Evolutionary conservation across 805 yeast species (phyloP).

Genomic region (Wickerhamomyces bisporus): DNA sequence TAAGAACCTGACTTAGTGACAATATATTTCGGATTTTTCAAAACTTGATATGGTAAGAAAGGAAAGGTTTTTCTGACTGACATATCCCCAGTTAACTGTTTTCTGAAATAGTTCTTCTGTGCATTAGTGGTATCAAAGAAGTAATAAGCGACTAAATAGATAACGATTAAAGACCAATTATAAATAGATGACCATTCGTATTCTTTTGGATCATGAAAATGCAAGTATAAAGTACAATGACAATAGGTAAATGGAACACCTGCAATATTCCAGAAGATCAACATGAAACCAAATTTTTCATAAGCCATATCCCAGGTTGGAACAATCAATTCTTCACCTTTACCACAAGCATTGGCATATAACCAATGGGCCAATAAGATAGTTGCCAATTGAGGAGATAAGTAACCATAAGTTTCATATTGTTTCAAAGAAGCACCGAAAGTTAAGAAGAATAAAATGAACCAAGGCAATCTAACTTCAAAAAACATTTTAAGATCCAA

Average conservation of each 20-base stretch:
- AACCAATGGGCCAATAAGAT: slow-evolving; percentile 84
- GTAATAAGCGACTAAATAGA: slow-evolving; percentile 70
- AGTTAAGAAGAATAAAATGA: slow-evolving; percentile 72
- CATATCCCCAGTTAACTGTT: slow-evolving; percentile 74
- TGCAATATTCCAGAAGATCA: slow-evolving; percentile 97
- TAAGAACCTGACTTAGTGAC: slow-evolving; percentile 79
- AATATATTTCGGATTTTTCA: slow-evolving; percentile 81
- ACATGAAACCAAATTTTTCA: slow-evolving; percentile 99
- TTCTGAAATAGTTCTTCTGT: slow-evolving; percentile 91
- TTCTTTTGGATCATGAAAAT: slow-evolving; percentile 78
- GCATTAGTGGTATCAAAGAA: slow-evolving; percentile 94
- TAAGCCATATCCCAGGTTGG: slow-evolving; percentile 99
- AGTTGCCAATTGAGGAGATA: slow-evolving; percentile 69
- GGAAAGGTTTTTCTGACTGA: slow-evolving; percentile 86
- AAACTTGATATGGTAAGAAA: slow-evolving; percentile 76
- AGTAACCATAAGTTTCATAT: slow-evolving; percentile 73
- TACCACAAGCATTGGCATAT: slow-evolving; percentile 94
- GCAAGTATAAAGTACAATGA: slow-evolving; percentile 81
- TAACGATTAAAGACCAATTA: slow-evolving; percentile 49
- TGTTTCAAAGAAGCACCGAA: slow-evolving; percentile 74
- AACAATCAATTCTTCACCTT: slow-evolving; percentile 95
- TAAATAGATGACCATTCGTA: slow-evolving; percentile 67
- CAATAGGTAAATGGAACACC: slow-evolving; percentile 99
- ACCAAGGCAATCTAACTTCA: slow-evolving; percentile 98
- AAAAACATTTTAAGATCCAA: slow-evolving; percentile 95